Evolutionary conservation across 2,329 filamentous ascomycete genomes (phyloP), one percentile per base, ranked within the genome.

Genomic region (Colletotrichum chrysophilum): DNA sequence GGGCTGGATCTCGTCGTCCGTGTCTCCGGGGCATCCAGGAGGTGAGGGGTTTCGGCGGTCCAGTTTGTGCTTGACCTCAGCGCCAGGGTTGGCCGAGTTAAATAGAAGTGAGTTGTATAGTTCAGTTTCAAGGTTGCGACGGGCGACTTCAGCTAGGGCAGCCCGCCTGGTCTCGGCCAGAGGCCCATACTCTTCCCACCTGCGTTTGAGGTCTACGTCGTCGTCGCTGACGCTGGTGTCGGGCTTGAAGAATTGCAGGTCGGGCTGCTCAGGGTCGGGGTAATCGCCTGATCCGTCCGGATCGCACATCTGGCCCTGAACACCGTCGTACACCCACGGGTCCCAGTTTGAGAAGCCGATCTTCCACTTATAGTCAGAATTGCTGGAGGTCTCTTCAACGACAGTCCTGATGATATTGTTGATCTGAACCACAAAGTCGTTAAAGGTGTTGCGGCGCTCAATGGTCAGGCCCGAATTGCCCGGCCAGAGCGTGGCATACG

Each of bases 231-330:
- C 55, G 55, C 21, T 26, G 21, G 77, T 82, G 74, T 80, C 76
- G 26, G 71, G 77, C 76, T 84, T 84, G 79, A 85, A 78, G 75
- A 85, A 85, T 16, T 80, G 80, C 74, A 84, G 67, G 24, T 84
- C 78, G 2, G 78, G 77, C 71, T 83, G 81, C 3, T 78, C 70
- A 3, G 76, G 67, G 70, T 85, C 83, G 9, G 82, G 82, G 66
- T 81, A 82, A 38, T 67, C 30, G 24, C 80, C 80, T 26, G 52
- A 67, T 13, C 66, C 60, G 16, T 64, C 65, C 7, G 80, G 79
- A 66, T 77, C 58, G 75, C 83, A 85, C 75, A 83, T 80, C 70
- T 84, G 81, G 18, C 83, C 83, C 4, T 78, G 70, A 43, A 82
- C 79, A n/a, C 67, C 76, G 21, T 79, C 77, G n/a, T 66, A 32